Evolutionary conservation across 768 basidiomycete species (phyloP), one percentile per base, ranked within the genome.

Genomic region (Sporobolomyces phaffii): DNA sequence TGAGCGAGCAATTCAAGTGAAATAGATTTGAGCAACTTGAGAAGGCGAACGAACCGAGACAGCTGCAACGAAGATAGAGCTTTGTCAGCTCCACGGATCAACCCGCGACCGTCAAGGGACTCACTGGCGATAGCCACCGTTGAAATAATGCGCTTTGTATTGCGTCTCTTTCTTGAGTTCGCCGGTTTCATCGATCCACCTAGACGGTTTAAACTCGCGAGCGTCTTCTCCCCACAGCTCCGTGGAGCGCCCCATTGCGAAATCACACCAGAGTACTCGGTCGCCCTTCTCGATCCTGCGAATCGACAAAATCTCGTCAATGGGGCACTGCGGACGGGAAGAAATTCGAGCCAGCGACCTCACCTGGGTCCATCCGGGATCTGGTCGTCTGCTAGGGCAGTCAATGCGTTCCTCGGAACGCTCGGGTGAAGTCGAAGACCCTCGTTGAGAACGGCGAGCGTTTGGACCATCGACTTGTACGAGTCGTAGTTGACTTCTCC

Each of bases 111-210:
- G 11, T 48, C 47, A 28, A 10, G 31, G 5, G 20, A 62, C 28
- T 10, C 53, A 62, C 18, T 62, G 40, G 1, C 66, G 66, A 31
- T 43, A 47, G 0, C 67, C 67, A 1, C 49, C 61, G 34, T 68
- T 68, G 62, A 68, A 68, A 11, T 31, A 51, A 31, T 68, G 67
- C 18, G 29, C 36, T 28, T 48, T 59, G 41, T 28, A 68, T 31
- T 58, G 54, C 6, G 28, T 20, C 24, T 58, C 48, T 38, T 58
- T 58, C n/a, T n/a, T 22, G 28, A 68, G 43, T 15, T 36, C 7
- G 14, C 67, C 61, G 2, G 49, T 28, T 10, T 22, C 17, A 9
- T 54, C 57, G 28, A 68, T 18, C 61, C 61, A 68, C 0, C 67
- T 28, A 10, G 34, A 31, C 20, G 67, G 67, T 28, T 41, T 47